Conservation (phyloP, 371 early-diverging fungal species). For the Entomophthora muscae region DNA sequence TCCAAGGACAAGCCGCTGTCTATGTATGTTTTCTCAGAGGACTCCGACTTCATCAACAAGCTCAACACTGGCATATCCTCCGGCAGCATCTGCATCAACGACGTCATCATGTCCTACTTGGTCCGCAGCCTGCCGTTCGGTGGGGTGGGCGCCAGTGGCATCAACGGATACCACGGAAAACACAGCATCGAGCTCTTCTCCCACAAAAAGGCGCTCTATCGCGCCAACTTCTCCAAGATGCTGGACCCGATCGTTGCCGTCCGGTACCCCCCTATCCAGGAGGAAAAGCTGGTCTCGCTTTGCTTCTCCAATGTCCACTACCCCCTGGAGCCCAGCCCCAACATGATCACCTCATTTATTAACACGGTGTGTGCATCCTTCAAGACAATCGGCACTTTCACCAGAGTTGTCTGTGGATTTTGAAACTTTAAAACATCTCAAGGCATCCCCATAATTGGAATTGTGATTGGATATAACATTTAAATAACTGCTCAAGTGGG, state of each 20-base stretch:
- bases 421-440: no score
- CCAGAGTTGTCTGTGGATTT: no score
- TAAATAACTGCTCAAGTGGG: no score
- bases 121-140: conserved; percentile 67
- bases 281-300: conserved; percentile 3
- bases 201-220: conserved; percentile 18
- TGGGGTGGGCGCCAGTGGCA: conserved; percentile 74
- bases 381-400: neutral
- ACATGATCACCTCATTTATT: neutral
- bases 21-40: conserved; percentile 33
- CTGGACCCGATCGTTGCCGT: neutral
- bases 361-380: neutral
- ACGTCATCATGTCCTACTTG: conserved; percentile 25
- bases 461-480: no score
- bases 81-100: conserved; percentile 65
- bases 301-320: neutral
- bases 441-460: no score
- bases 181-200: conserved; percentile 55
- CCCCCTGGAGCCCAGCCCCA: neutral
- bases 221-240: neutral
- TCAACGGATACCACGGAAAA: conserved; percentile 72
- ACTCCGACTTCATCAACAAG: conserved; percentile 6
- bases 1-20: conserved; percentile 40
- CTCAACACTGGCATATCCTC: conserved; percentile 18
- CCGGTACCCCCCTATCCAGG: neutral